Conservation (phyloP, 345 rosid species). For the Rhizophora mangle region DNA sequence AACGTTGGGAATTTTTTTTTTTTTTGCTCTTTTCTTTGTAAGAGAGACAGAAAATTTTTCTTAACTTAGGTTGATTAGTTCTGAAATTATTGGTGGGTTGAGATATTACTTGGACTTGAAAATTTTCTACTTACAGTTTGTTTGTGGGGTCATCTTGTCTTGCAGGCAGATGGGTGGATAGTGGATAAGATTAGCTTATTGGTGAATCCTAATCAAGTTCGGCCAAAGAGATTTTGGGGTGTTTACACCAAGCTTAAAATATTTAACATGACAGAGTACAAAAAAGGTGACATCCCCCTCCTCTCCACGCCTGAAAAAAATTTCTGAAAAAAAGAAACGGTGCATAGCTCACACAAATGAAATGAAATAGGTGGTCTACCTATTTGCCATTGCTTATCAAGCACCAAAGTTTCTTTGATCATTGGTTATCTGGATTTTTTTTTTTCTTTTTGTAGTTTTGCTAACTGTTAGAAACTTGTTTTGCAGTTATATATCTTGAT, state of each 20-base stretch:
- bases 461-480: background rate
- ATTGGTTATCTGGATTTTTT: too few relatives aligned
- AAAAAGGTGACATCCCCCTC: constrained; percentile 49
- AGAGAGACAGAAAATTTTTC: too few relatives aligned
- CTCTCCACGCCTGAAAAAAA: background rate
- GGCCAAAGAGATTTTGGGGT: constrained; percentile 92
- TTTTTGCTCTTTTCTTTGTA: background rate
- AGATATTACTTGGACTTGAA: background rate
- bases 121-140: background rate
- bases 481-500: constrained; percentile 85
- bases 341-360: background rate
- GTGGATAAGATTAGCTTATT: constrained; percentile 83
- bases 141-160: background rate
- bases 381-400: too few relatives aligned
- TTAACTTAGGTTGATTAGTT: too few relatives aligned
- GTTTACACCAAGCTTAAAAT: constrained; percentile 93
- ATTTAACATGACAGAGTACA: constrained; percentile 81
- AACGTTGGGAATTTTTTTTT: background rate
- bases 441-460: too few relatives aligned
- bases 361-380: too few relatives aligned
- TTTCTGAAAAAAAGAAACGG: too few relatives aligned
- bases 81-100: background rate
- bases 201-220: constrained; percentile 84
- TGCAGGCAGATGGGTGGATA: constrained; percentile 95
- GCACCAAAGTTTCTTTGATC: too few relatives aligned